phyloP scores from a whole-genome alignment of 2,329 filamentous ascomycete species.

The Bimuria novae-zelandiae region DNA sequence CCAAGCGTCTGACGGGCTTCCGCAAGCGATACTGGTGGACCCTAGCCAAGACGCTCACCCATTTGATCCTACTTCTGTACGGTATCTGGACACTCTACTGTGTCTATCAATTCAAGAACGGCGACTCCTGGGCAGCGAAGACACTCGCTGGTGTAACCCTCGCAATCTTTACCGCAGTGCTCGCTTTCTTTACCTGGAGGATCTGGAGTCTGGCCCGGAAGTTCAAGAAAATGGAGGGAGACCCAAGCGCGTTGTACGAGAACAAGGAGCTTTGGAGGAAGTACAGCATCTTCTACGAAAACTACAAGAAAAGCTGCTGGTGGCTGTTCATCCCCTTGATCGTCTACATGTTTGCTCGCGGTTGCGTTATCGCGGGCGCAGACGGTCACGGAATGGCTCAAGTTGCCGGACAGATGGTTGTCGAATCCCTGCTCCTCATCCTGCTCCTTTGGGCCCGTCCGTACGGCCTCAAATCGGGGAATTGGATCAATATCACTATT shows the following conservation, averaged over 20 bases:
- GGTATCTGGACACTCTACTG: slow-evolving; percentile 96
- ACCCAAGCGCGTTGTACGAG: slow-evolving; percentile 75
- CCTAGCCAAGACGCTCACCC: slow-evolving; percentile 85
- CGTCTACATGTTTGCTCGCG: slow-evolving; percentile 87
- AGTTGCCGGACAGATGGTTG: slow-evolving; percentile 75
- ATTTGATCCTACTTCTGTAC: slow-evolving; percentile 88
- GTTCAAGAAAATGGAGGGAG: slow-evolving; percentile 76
- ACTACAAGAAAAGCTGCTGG: slow-evolving; percentile 93
- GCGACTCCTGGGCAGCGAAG: slow-evolving; percentile 94
- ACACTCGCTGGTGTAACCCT: slow-evolving; percentile 81
- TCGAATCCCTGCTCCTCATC: slow-evolving; percentile 78
- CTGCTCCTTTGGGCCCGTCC: slow-evolving; percentile 84
- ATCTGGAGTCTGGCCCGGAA: slow-evolving; percentile 78
- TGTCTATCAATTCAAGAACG: slow-evolving; percentile 90
- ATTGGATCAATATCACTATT: slow-evolving; percentile 92
- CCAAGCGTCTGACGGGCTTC: slow-evolving; percentile 78
- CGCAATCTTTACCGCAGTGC: slow-evolving; percentile 74
- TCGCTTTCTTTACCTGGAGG: slow-evolving; percentile 82
- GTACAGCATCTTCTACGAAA: slow-evolving; percentile 97
- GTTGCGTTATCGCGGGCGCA: slow-evolving; percentile 79
- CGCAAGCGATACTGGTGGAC: slow-evolving; percentile 96
- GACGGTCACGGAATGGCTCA: slow-evolving; percentile 86
- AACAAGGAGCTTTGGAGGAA: slow-evolving; percentile 90
- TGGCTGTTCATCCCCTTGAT: slow-evolving; percentile 94
- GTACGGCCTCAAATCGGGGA: slow-evolving; percentile 83